Conservation (phyloP, 2,329 filamentous ascomycete genomes). For the Calonectria henricotiae region DNA sequence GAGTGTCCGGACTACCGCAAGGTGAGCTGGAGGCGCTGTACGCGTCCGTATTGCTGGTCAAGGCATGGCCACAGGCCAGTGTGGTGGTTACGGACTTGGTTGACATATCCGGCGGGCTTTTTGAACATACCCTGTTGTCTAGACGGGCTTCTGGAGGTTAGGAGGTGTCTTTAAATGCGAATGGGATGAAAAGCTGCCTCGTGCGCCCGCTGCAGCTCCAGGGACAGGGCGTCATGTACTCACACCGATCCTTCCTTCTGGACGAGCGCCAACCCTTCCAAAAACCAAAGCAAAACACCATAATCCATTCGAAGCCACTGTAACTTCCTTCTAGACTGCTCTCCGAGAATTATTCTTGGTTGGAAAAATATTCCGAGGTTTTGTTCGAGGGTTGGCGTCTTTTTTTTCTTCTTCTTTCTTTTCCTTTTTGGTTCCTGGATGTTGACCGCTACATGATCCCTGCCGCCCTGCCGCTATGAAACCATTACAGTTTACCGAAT, state of each 20-base stretch:
- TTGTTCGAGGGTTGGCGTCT: not conserved
- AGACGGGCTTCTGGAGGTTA: not conserved
- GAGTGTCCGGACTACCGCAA: slow-evolving; percentile 38
- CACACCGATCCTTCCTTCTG: slow-evolving; percentile 31
- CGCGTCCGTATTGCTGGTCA: slow-evolving; percentile 41
- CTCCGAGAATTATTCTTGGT: not conserved
- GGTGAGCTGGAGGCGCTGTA: slow-evolving; percentile 30
- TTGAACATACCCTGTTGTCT: not conserved
- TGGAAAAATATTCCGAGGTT: not conserved
- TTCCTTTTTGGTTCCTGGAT: not conserved
- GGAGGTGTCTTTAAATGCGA: not conserved
- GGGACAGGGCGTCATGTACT: slow-evolving; percentile 23
- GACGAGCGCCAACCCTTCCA: slow-evolving; percentile 30
- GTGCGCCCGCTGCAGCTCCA: slow-evolving; percentile 12
- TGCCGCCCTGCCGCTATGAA: slow-evolving; percentile 17
- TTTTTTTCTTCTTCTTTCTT: not conserved
- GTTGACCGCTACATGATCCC: slow-evolving; percentile 35
- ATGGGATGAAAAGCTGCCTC: not conserved
- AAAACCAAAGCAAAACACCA: slow-evolving; percentile 18
- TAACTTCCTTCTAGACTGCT: not conserved
- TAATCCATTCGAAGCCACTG: not conserved
- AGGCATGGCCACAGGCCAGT: slow-evolving; percentile 51
- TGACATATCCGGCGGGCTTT: slow-evolving; percentile 45
- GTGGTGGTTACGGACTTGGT: slow-evolving; percentile 46
- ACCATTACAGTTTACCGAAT: slow-evolving; percentile 1